phyloP scores from a whole-genome alignment of 495 filamentous ascomycete species.

The Paragyromitra xinjiangensis region DNA sequence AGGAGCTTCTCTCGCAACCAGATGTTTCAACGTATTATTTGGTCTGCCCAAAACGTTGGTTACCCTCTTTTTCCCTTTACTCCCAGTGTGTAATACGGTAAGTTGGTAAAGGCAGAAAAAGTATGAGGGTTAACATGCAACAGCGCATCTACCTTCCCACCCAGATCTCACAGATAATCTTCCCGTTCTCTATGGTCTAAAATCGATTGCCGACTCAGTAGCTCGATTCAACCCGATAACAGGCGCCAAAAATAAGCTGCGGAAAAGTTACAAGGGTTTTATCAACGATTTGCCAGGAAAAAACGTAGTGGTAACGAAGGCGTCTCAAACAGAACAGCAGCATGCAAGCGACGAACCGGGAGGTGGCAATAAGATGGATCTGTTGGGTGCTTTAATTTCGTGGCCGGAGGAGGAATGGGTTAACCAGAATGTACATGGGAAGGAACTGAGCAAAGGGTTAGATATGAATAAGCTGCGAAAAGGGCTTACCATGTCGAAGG shows the following conservation, averaged over 20 bases:
- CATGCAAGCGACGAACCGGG: constrained; percentile 61
- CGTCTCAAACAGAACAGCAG: constrained; percentile 63
- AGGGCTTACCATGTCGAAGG: constrained; percentile 53
- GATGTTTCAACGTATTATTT: constrained; percentile 55
- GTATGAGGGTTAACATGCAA: constrained; percentile 57
- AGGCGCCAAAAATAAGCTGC: constrained; percentile 75
- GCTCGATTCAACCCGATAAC: constrained; percentile 71
- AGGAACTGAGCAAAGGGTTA: constrained; percentile 62
- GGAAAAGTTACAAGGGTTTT: constrained; percentile 79
- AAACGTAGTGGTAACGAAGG: constrained; percentile 59
- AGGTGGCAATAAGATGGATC: constrained; percentile 60
- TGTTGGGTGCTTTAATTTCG: constrained; percentile 60
- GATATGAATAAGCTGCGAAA: constrained; percentile 54
- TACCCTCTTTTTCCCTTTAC: constrained; percentile 44
- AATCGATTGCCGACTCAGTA: constrained; percentile 69
- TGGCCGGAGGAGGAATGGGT: constrained; percentile 76
- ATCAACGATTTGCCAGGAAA: constrained; percentile 72
- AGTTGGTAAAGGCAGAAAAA: constrained; percentile 46
- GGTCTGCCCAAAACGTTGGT: constrained; percentile 57
- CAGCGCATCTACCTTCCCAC: constrained; percentile 60
- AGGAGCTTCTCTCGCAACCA: constrained; percentile 55
- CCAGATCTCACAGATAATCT: constrained; percentile 72
- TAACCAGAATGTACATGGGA: constrained; percentile 70
- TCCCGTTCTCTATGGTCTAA: constrained; percentile 69
- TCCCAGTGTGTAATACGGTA: constrained; percentile 37